A percentile compares a stretch with the other conserved stretches of the same genome.
Evolutionary conservation across 345 rosid genomes (phyloP).

Genomic region (Rhodamnia rubescens): DNA sequence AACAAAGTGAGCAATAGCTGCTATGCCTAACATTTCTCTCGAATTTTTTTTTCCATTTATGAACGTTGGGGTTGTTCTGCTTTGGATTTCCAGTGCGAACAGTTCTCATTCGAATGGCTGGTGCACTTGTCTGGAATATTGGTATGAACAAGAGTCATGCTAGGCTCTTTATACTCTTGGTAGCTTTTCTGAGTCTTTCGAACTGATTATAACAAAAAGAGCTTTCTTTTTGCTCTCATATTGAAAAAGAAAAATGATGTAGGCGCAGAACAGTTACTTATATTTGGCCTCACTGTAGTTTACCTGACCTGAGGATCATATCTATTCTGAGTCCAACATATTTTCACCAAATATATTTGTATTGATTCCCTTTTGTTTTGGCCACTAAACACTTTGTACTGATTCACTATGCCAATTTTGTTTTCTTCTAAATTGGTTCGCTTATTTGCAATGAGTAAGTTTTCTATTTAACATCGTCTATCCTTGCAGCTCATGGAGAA

Average conservation of each 20-base stretch:
- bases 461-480: neutral
- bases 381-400: neutral
- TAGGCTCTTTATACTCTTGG: neutral
- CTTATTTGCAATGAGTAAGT: neutral
- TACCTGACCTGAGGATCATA: neutral
- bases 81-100: neutral
- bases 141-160: neutral
- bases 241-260: neutral
- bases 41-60: neutral
- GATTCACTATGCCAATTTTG: neutral
- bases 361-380: neutral
- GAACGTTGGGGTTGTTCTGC: neutral
- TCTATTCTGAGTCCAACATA: neutral
- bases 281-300: neutral
- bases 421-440: neutral
- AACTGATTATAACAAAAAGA: neutral
- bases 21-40: neutral
- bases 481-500: constrained; percentile 61
- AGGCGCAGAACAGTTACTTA: neutral
- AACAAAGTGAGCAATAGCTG: neutral
- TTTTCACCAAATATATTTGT: neutral
- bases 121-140: neutral
- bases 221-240: neutral
- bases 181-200: neutral
- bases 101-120: neutral